Base-by-base conservation (phyloP, 345 rosid genomes). In the Salix dunnii region DNA sequence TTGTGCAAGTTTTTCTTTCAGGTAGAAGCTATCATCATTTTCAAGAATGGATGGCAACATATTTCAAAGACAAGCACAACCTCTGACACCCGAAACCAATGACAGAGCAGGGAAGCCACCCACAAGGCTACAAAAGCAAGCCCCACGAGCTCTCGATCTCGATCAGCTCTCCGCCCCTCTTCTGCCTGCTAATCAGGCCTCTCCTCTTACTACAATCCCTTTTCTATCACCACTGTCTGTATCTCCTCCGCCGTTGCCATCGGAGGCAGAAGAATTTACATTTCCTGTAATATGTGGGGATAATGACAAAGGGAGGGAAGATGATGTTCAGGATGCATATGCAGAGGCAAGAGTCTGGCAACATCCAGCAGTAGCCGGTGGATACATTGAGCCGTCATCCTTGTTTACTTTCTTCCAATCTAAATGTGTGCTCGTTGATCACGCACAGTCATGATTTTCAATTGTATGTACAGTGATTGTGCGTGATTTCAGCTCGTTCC, bases 91-190 rank as follows among this genome's bases (percentile, higher is more conserved):
- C 64, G 66, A 70, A 33, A 76, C 23, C 31, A 78, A 35, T 28
- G 36, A 73, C 53, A 78, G 66, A 68, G 68, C 35, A 8, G 79
- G 82, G 18, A 87, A 81, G 74, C 88, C 92, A 30, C 86, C 90
- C 3, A 87, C 92, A 48, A 91, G 96, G 84, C 86, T 91, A 18
- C 96, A 90, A 76, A 87, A 75, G 66, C 79, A 75, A 20, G 96
- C 92, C 7, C 93, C 96, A 0, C 31, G 84, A 28, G 66, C 80
- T 64, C 87, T 88, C 76, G 67, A 71, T 67, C 77, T 90, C 28
- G 82, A 82, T 67, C 67, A 65, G 21, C 42, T 75, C 72, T 17
- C 20, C 20, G 2, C 25, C 60, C 72, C 77, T 27, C 53, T 48
- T 20, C 31, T 23, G 3, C 43, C 28, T 1, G 21, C 30, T 0